Evolutionary conservation across 768 basidiomycete genomes (phyloP).

Genomic region (Serendipita sp.): DNA sequence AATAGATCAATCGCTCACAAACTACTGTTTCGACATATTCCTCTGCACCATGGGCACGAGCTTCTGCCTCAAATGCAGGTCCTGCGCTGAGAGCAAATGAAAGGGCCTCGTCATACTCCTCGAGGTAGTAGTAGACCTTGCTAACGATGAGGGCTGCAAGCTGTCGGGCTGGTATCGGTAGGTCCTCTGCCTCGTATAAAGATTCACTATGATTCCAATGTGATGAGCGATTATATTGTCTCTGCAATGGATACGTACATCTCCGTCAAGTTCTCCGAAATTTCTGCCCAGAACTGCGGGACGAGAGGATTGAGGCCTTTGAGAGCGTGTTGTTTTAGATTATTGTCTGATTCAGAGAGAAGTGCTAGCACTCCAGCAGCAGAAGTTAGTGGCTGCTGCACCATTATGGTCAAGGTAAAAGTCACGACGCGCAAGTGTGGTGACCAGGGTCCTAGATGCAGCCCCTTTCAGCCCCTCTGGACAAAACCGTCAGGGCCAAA

Average conservation of each 20-base stretch:
- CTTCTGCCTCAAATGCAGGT: slow-evolving; percentile 64
- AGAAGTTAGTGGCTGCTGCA: slow-evolving; percentile 57
- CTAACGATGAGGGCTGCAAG: slow-evolving; percentile 85
- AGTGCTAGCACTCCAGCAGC: slow-evolving; percentile 84
- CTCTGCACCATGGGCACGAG: slow-evolving; percentile 42
- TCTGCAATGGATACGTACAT: slow-evolving; percentile 41
- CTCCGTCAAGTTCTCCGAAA: slow-evolving; percentile 79
- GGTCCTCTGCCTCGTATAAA: slow-evolving; percentile 67
- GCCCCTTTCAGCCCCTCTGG: background rate
- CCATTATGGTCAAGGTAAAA: slow-evolving; percentile 28
- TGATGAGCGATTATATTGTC: slow-evolving; percentile 7
- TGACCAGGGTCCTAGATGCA: background rate
- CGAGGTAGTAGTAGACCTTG: slow-evolving; percentile 96
- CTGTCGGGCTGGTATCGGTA: slow-evolving; percentile 58
- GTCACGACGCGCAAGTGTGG: background rate
- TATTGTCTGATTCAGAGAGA: slow-evolving; percentile 67
- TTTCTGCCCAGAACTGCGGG: slow-evolving; percentile 96
- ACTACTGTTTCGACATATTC: slow-evolving; percentile 93
- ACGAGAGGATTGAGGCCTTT: slow-evolving; percentile 67
- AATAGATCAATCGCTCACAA: slow-evolving; percentile 38
- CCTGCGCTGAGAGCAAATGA: slow-evolving; percentile 89
- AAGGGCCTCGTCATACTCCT: slow-evolving; percentile 88
- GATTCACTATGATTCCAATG: slow-evolving; percentile 48
- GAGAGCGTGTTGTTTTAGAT: slow-evolving; percentile 86
- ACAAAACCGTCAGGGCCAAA: too few species aligned